A percentile compares a stretch with the other conserved stretches of the same genome.
phyloP scores from a whole-genome alignment of 2,329 filamentous ascomycete genomes.

The Pseudonectria foliicola region DNA sequence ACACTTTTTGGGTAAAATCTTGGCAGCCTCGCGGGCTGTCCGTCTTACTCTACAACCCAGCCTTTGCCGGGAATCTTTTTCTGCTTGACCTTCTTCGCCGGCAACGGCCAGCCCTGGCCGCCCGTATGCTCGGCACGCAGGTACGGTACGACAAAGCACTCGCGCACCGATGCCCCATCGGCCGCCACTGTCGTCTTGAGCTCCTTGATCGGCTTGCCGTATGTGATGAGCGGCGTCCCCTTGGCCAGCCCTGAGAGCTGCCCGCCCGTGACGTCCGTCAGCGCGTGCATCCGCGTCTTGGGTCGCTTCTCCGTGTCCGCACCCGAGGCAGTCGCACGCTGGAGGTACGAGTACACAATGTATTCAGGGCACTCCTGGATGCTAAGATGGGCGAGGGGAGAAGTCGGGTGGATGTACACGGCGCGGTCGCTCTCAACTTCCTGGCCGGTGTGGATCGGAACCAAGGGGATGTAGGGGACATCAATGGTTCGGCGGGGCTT shows the following conservation, averaged over 20 bases:
- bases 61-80: conserved; percentile 63
- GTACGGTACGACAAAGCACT: conserved; percentile 78
- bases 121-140: conserved; percentile 61
- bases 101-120: conserved; percentile 74
- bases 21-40: no score
- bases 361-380: conserved; percentile 75
- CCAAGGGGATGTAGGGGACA: conserved; percentile 82
- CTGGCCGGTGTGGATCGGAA: conserved; percentile 50
- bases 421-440: conserved; percentile 49
- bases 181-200: conserved; percentile 40
- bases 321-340: conserved; percentile 52
- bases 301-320: conserved; percentile 47
- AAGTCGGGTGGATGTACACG: conserved; percentile 84
- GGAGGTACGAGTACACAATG: conserved; percentile 80
- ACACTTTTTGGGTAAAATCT: no score
- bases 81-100: conserved; percentile 78
- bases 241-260: conserved; percentile 75
- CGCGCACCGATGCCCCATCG: conserved; percentile 43
- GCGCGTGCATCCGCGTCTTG: conserved; percentile 80
- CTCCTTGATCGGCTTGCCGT: conserved; percentile 89
- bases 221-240: conserved; percentile 74
- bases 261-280: conserved; percentile 69
- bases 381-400: conserved; percentile 64
- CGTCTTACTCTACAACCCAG: conserved; percentile 59
- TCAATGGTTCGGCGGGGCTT: conserved; percentile 83